These are phyloP conservation scores for Moricandia arvensis DNA, from an alignment of 345 rosid genomes.

Conservation along the genomic window DNA sequence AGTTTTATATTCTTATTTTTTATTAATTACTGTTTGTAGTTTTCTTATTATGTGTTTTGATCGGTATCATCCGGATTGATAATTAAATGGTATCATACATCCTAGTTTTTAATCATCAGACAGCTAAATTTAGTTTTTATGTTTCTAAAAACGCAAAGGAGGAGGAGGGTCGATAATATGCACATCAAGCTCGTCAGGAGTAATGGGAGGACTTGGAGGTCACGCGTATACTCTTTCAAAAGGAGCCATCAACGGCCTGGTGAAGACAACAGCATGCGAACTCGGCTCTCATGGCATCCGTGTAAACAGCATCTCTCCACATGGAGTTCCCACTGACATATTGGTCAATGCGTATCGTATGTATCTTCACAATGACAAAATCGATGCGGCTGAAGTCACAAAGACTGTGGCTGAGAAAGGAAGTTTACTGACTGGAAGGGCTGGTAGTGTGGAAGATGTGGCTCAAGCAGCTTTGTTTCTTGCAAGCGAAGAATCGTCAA, in stretches of 20 bases:
- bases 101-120: neutral
- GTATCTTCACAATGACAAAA: slow-evolving; percentile 44
- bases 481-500: slow-evolving; percentile 59
- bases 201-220: slow-evolving; percentile 78
- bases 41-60: neutral
- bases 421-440: slow-evolving; percentile 60
- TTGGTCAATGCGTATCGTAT: slow-evolving; percentile 53
- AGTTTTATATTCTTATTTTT: too few relatives aligned
- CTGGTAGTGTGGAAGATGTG: slow-evolving; percentile 56
- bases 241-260: slow-evolving; percentile 62
- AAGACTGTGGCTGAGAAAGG: slow-evolving; percentile 55
- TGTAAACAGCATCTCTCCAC: slow-evolving; percentile 82
- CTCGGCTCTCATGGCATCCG: slow-evolving; percentile 67
- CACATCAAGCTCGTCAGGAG: slow-evolving; percentile 73
- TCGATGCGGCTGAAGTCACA: slow-evolving; percentile 48
- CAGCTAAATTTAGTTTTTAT: neutral
- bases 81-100: neutral
- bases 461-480: slow-evolving; percentile 74
- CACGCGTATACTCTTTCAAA: slow-evolving; percentile 70
- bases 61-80: neutral
- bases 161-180: slow-evolving; percentile 67
- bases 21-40: neutral
- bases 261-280: slow-evolving; percentile 68
- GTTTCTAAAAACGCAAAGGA: slow-evolving; percentile 38
- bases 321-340: slow-evolving; percentile 90